Conservation (phyloP, 805 yeast genomes). For the Ogataea trehaloabstinens region DNA sequence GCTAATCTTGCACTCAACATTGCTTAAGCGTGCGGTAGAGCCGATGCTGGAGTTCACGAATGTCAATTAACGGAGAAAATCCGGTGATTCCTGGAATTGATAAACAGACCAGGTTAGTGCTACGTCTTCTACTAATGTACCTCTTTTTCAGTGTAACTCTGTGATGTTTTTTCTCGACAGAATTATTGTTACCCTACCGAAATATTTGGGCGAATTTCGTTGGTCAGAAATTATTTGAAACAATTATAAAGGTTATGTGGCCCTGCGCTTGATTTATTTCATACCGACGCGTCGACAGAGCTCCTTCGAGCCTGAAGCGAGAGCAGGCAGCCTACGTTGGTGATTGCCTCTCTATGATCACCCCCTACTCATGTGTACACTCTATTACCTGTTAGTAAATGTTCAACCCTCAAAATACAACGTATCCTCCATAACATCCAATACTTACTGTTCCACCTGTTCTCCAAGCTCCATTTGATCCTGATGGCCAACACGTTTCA, state of each 20-base stretch:
- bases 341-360: neutral
- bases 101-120: too few relatives aligned
- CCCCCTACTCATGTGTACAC: neutral
- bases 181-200: constrained; percentile 1
- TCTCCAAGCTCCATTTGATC: constrained; percentile 67
- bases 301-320: neutral
- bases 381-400: too few relatives aligned
- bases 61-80: too few relatives aligned
- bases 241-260: too few relatives aligned
- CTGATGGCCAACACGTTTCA: constrained; percentile 75
- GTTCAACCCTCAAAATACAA: neutral
- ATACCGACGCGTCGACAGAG: neutral
- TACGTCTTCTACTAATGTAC: too few relatives aligned
- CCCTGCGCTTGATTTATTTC: too few relatives aligned
- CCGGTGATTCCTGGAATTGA: too few relatives aligned
- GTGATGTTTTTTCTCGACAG: neutral
- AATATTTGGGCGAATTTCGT: constrained; percentile 20
- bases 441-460: constrained; percentile 21
- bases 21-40: too few relatives aligned
- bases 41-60: too few relatives aligned
- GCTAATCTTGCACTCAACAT: constrained; percentile 14
- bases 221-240: constrained; percentile 16
- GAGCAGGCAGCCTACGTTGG: neutral
- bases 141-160: too few relatives aligned
- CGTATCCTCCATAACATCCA: neutral